Conservation (phyloP, 139 green algal genomes). For the Chlorella vulgaris region DNA sequence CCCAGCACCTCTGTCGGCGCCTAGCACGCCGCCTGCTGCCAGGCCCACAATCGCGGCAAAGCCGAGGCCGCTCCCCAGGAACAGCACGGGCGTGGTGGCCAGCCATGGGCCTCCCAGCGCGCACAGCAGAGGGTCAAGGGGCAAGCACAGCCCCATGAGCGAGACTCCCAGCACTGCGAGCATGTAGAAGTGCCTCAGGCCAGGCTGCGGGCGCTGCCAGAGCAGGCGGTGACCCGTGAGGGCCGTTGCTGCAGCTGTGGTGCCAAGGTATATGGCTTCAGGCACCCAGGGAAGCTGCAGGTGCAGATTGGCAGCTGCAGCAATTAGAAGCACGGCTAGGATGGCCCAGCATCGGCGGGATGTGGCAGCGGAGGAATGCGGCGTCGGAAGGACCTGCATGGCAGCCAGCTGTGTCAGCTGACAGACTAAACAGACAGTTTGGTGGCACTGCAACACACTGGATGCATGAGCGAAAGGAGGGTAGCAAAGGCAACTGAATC, state of each 20-base stretch:
- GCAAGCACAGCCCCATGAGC: neutral
- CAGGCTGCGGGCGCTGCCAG: neutral
- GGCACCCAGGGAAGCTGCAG: constrained; percentile 22
- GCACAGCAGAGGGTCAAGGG: constrained; percentile 19
- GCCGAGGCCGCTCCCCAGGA: neutral
- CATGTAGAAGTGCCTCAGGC: neutral
- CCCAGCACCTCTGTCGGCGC: neutral
- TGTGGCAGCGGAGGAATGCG: neutral
- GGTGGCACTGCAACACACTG: no score
- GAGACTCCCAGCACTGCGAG: neutral
- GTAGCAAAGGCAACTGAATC: no score
- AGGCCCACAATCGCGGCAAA: constrained; percentile 21
- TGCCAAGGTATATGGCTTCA: constrained; percentile 8
- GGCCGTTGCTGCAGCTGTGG: neutral
- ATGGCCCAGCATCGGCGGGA: neutral
- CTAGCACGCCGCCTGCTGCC: neutral
- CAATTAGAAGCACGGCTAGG: neutral
- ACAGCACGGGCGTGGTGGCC: constrained; percentile 5
- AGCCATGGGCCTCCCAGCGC: neutral
- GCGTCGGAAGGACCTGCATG: neutral
- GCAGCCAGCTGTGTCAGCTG: neutral
- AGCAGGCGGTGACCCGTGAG: neutral
- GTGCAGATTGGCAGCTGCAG: neutral
- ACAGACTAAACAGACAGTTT: no score
- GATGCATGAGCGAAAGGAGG: no score